These are phyloP conservation scores for Tetrahymena thermophila DNA, from an alignment of 73 alveolate species.

Conservation along the genomic window DNA sequence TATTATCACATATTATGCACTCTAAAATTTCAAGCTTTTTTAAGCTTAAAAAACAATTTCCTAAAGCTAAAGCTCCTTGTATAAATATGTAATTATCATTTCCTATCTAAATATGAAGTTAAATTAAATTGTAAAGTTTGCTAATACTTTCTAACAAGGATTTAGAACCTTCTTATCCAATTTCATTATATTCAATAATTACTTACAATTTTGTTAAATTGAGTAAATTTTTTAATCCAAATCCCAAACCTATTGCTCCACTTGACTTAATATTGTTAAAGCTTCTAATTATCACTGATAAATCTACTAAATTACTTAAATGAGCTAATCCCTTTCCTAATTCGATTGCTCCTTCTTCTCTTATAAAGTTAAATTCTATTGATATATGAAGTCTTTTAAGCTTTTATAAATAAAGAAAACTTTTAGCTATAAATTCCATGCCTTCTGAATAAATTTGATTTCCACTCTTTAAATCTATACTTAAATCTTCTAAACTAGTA, in stretches of 20 bases:
- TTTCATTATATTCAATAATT: neutral
- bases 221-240: neutral
- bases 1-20: neutral
- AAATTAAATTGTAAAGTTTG: neutral
- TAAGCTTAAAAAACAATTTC: neutral
- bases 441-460: neutral
- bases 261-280: neutral
- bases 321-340: neutral
- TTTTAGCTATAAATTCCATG: neutral
- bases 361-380: neutral
- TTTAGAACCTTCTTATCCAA: neutral
- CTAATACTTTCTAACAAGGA: neutral
- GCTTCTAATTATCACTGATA: neutral
- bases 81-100: neutral
- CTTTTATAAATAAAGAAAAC: neutral
- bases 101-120: neutral
- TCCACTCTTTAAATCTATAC: neutral
- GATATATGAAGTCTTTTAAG: neutral
- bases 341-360: neutral
- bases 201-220: neutral
- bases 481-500: neutral
- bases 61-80: neutral
- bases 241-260: neutral
- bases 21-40: neutral
- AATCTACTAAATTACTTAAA: neutral